A percentile compares a stretch with the other conserved stretches of the same genome.
phyloP scores from a whole-genome alignment of 345 rosid species.

The rapeseed (Brassica napus) region Da-Ae NC_063438.1:13770001-13770500 shows the following conservation, averaged over 20 bases:
- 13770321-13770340: background rate
- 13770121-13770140: background rate
- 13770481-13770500: constrained; percentile 95
- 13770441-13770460: constrained; percentile 54
- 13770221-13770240: constrained; percentile 92
- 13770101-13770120: background rate
- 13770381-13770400: constrained; percentile 57
- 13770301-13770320: background rate
- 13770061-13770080: constrained; percentile 81
- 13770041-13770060: constrained; percentile 94
- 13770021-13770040: constrained; percentile 90
- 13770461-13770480: constrained; percentile 90
- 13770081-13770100: constrained; percentile 44
- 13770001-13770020: background rate
- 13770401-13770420: constrained; percentile 55
- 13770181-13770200: background rate
- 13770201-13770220: constrained; percentile 80
- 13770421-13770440: constrained; percentile 36
- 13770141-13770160: background rate
- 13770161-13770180: background rate
- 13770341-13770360: constrained; percentile 18
- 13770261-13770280: constrained; percentile 67
- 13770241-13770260: constrained; percentile 98
- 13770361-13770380: constrained; percentile 76
- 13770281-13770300: background rate